phyloP scores from a whole-genome alignment of 805 yeast genomes.

The Saccharomycopsis guyanensis region DNA sequence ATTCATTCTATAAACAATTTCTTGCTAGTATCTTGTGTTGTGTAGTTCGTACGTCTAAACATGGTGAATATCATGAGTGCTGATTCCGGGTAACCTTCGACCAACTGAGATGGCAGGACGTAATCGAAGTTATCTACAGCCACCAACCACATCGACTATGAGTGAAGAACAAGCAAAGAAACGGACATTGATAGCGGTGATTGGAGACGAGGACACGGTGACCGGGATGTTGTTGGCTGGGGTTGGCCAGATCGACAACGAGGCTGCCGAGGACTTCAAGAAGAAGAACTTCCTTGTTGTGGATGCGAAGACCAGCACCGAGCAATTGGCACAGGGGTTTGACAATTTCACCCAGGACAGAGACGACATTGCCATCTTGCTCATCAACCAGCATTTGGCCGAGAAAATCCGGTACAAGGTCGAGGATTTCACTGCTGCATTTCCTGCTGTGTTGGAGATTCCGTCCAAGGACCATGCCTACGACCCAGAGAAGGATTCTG shows the following conservation, averaged over 20 bases:
- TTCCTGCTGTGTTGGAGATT: slow-evolving; percentile 93
- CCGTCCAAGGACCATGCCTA: slow-evolving; percentile 99
- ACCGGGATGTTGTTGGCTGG: slow-evolving; percentile 96
- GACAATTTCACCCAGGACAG: slow-evolving; percentile 64
- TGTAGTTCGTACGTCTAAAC: too few species aligned
- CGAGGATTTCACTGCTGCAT: slow-evolving; percentile 80
- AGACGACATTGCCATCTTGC: slow-evolving; percentile 85
- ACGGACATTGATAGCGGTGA: slow-evolving; percentile 82
- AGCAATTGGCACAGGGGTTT: slow-evolving; percentile 68
- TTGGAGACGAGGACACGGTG: slow-evolving; percentile 96
- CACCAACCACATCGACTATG: neutral
- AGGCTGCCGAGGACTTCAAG: slow-evolving; percentile 45
- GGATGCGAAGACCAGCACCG: slow-evolving; percentile 71
- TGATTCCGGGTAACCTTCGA: too few species aligned
- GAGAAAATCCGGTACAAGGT: slow-evolving; percentile 78
- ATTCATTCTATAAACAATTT: too few species aligned
- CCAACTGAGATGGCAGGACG: too few species aligned
- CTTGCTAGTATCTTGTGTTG: too few species aligned
- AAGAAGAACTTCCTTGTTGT: slow-evolving; percentile 74
- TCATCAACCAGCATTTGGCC: slow-evolving; percentile 93
- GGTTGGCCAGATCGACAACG: slow-evolving; percentile 72
- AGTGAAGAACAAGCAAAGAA: slow-evolving; percentile 37
- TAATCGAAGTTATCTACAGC: too few species aligned
- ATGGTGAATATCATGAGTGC: too few species aligned
- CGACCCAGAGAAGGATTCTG: slow-evolving; percentile 96